Evolutionary conservation across 2,329 filamentous ascomycete genomes (phyloP).

Genomic region (Colletotrichum lindemuthianum): DNA sequence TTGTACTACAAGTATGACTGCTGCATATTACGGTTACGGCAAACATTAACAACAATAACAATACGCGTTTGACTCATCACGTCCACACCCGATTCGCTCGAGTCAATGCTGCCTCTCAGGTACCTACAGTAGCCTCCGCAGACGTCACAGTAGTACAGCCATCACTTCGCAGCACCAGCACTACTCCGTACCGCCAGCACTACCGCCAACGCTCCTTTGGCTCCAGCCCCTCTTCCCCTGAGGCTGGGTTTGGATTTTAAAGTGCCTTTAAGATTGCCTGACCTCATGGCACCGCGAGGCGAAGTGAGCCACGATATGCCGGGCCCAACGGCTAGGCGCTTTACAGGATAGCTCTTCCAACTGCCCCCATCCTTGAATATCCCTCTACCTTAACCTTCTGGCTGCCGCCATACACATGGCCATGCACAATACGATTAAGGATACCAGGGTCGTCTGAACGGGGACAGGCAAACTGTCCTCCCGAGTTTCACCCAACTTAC

Average conservation of each 20-base stretch:
- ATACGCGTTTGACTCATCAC: slow-evolving; percentile 23
- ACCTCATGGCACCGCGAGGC: slow-evolving; percentile 19
- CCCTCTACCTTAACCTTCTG: background rate
- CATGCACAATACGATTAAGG: background rate
- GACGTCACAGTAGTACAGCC: too few relatives aligned
- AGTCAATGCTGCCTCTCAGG: background rate
- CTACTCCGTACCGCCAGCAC: too few relatives aligned
- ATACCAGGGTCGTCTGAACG: slow-evolving; percentile 20
- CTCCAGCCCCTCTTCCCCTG: background rate
- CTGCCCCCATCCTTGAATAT: background rate
- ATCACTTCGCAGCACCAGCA: too few relatives aligned
- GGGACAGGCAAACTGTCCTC: slow-evolving; percentile 12
- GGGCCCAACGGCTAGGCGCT: background rate
- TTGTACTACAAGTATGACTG: too few relatives aligned
- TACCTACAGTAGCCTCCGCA: background rate
- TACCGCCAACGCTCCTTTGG: too few relatives aligned
- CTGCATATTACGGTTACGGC: background rate
- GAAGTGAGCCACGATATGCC: slow-evolving; percentile 23
- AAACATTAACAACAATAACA: slow-evolving; percentile 1
- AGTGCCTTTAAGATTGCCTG: slow-evolving; percentile 18
- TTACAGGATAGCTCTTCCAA: too few relatives aligned
- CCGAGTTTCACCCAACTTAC: slow-evolving; percentile 23
- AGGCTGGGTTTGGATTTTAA: background rate
- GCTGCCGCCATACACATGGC: background rate
- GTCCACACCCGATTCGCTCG: background rate